These are phyloP conservation scores for Mariannaea sp. DNA, from an alignment of 2,329 filamentous ascomycete species.

Conservation along the genomic window DNA sequence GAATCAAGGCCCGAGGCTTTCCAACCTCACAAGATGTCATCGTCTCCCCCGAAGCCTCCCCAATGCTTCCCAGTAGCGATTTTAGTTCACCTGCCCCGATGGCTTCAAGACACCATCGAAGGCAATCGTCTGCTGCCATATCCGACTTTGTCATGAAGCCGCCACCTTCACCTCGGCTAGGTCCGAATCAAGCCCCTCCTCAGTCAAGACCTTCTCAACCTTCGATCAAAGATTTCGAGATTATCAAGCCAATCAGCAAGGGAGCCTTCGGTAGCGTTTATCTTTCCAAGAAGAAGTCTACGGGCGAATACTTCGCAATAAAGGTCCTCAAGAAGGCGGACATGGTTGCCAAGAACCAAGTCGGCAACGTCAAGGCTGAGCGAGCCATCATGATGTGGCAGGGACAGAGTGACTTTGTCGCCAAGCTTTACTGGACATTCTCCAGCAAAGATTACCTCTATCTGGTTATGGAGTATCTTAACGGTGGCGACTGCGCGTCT, in stretches of 20 bases:
- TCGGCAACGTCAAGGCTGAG: slow-evolving; percentile 98
- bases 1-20: slow-evolving; percentile 78
- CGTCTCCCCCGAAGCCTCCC: slow-evolving; percentile 86
- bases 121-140: slow-evolving; percentile 89
- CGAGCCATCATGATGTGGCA: slow-evolving; percentile 99
- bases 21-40: slow-evolving; percentile 66
- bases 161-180: slow-evolving; percentile 81
- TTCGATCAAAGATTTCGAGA: slow-evolving; percentile 99
- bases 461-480: slow-evolving; percentile 98
- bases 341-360: slow-evolving; percentile 99
- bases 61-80: slow-evolving; percentile 81
- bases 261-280: slow-evolving; percentile 98
- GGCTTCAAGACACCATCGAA: slow-evolving; percentile 70
- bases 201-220: slow-evolving; percentile 88
- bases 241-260: slow-evolving; percentile 99
- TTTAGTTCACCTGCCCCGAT: slow-evolving; percentile 74
- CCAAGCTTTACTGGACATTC: slow-evolving; percentile 99
- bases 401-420: slow-evolving; percentile 97
- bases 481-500: slow-evolving; percentile 95
- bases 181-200: slow-evolving; percentile 74
- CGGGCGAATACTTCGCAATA: slow-evolving; percentile 97
- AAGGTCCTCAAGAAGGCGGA: slow-evolving; percentile 99
- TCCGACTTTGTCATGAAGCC: slow-evolving; percentile 69
- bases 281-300: slow-evolving; percentile 97
- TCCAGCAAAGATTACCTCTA: slow-evolving; percentile 99